Percentiles rank a stretch among this genome's conserved stretches.
These are phyloP conservation scores for Fusarium nodosum DNA, from an alignment of 2,329 filamentous ascomycete species.

Conservation along the genomic window DNA sequence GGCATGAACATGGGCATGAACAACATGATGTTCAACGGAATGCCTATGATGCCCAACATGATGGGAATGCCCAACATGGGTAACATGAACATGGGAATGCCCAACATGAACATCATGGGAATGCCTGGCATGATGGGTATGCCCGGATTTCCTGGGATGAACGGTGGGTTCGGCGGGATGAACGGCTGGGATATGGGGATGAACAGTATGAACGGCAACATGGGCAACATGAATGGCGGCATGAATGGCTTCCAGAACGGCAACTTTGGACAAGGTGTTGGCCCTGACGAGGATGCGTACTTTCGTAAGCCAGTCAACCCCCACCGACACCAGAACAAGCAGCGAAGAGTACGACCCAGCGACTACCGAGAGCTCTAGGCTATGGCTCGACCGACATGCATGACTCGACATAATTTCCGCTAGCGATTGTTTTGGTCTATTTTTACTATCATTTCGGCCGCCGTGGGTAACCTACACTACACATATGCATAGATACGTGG, in stretches of 20 bases:
- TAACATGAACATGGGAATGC: constrained; percentile 56
- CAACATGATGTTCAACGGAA: constrained; percentile 59
- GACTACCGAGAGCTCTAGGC: constrained; percentile 87
- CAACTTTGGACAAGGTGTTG: constrained; percentile 67
- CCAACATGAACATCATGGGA: constrained; percentile 52
- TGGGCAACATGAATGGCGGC: constrained; percentile 50
- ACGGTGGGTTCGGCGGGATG: constrained; percentile 48
- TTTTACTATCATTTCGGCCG: constrained; percentile 12
- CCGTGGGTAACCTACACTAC: constrained; percentile 3
- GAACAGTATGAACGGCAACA: constrained; percentile 51
- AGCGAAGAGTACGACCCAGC: constrained; percentile 83
- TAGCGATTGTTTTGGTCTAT: constrained; percentile 32
- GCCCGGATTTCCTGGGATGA: constrained; percentile 52
- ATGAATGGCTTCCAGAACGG: constrained; percentile 55
- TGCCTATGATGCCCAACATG: constrained; percentile 59
- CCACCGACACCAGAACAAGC: constrained; percentile 86
- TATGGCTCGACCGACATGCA: constrained; percentile 5
- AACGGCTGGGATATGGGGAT: constrained; percentile 49
- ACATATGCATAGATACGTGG: constrained; percentile 13
- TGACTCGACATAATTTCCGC: constrained; percentile 15
- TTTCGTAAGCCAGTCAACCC: constrained; percentile 97
- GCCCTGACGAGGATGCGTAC: constrained; percentile 91
- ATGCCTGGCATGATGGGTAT: constrained; percentile 54
- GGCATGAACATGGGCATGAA: constrained; percentile 62
- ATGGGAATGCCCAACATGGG: constrained; percentile 57